These are phyloP conservation scores for Aureobasidium mangrovei DNA, from an alignment of 2,329 filamentous ascomycete species.

Conservation along the genomic window DNA sequence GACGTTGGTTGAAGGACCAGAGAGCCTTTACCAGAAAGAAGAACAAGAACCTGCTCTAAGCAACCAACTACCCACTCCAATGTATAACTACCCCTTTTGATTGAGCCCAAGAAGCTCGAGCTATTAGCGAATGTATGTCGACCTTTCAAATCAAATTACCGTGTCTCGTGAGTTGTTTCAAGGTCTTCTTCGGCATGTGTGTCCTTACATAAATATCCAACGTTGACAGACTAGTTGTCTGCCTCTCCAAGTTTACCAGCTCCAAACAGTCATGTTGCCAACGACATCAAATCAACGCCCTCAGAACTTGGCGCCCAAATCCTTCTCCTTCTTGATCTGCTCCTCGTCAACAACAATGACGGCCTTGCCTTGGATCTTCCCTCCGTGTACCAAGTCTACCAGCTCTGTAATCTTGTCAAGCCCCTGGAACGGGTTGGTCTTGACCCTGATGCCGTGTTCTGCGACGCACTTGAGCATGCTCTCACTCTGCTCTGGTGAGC, in stretches of 20 bases:
- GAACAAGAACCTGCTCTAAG: conserved; percentile 55
- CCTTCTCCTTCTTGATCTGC: conserved; percentile 38
- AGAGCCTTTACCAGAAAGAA: conserved; percentile 87
- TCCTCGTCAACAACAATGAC: conserved; percentile 44
- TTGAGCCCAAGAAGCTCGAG: conserved; percentile 7
- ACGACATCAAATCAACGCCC: not conserved
- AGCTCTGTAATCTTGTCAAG: conserved; percentile 45
- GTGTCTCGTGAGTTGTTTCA: not conserved
- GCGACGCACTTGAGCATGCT: conserved; percentile 29
- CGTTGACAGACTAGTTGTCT: no score
- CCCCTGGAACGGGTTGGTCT: conserved; percentile 45
- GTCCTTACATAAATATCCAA: not conserved
- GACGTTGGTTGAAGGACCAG: conserved; percentile 96
- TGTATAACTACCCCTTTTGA: conserved; percentile 3
- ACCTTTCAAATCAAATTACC: not conserved
- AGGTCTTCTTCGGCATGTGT: no score
- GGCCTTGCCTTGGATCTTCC: conserved; percentile 48
- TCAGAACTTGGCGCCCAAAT: conserved; percentile 29
- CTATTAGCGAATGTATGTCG: conserved; percentile 4
- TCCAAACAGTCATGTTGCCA: not conserved
- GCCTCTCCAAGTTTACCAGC: not conserved
- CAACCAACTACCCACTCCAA: not conserved
- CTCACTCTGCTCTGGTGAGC: conserved; percentile 26
- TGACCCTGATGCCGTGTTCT: conserved; percentile 38
- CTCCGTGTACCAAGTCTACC: conserved; percentile 42